phyloP scores from a whole-genome alignment of 495 filamentous ascomycete species.

The Lepidopterella palustris region DNA sequence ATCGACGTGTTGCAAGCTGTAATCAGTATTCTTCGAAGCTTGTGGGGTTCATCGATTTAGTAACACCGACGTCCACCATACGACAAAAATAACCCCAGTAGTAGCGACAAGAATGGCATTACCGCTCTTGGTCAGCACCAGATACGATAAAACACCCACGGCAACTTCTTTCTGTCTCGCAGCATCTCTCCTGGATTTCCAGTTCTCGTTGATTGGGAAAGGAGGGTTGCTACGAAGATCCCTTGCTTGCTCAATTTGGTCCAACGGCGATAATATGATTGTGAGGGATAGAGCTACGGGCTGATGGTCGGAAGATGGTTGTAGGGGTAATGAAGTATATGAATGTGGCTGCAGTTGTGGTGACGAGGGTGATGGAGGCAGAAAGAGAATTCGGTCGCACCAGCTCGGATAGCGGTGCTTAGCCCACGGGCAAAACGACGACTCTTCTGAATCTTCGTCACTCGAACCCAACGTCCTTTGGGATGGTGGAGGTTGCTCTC shows the following conservation, averaged over 20 bases:
- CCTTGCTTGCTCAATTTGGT: conserved; percentile 18
- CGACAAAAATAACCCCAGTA: conserved; percentile 11
- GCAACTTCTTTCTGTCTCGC: conserved; percentile 52
- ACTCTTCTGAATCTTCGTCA: conserved; percentile 23
- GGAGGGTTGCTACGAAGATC: conserved; percentile 40
- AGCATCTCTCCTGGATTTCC: conserved; percentile 43
- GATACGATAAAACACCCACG: conserved; percentile 52
- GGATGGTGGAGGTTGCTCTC: conserved; percentile 37
- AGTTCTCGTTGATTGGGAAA: conserved; percentile 49
- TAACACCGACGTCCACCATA: conserved; percentile 9
- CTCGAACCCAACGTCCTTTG: conserved; percentile 17
- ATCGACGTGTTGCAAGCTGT: no score
- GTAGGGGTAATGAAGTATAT: conserved; percentile 69
- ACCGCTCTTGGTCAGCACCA: conserved; percentile 57
- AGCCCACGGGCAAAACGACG: conserved; percentile 65
- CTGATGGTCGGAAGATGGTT: conserved; percentile 76
- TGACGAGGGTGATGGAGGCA: conserved; percentile 31
- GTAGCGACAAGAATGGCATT: conserved; percentile 16
- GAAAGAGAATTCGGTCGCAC: conserved; percentile 85
- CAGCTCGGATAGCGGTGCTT: conserved; percentile 81
- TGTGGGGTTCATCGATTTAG: not conserved
- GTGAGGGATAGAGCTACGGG: conserved; percentile 63
- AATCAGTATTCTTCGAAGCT: no score
- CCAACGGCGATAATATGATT: conserved; percentile 46
- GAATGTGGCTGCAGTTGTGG: conserved; percentile 37